Percentiles rank a stretch among this genome's conserved stretches.
These are phyloP conservation scores for Sclerotinia trifoliorum DNA, from an alignment of 2,329 filamentous ascomycete species.

Conservation along the genomic window DNA sequence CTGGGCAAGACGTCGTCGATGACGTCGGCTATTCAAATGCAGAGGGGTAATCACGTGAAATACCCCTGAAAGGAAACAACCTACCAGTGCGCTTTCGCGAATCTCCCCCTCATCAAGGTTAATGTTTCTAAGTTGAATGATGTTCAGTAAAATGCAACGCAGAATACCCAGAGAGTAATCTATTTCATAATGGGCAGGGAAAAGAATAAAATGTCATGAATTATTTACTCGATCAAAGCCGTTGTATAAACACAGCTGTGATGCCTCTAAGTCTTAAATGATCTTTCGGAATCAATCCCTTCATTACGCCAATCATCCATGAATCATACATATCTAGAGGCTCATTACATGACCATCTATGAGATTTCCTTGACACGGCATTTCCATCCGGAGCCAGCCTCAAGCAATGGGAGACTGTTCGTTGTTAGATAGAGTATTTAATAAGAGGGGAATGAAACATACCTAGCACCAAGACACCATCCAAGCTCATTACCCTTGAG, in stretches of 20 bases:
- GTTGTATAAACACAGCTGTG: neutral
- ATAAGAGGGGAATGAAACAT: constrained; percentile 42
- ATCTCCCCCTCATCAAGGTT: neutral
- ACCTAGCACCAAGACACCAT: constrained; percentile 97
- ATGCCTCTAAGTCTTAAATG: constrained; percentile 7
- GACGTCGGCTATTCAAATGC: constrained; percentile 4
- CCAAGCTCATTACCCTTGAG: constrained; percentile 95
- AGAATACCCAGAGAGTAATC: no score
- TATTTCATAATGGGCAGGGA: neutral
- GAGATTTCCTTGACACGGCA: constrained; percentile 79
- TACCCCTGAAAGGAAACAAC: neutral
- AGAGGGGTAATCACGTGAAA: constrained; percentile 18
- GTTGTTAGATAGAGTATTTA: constrained; percentile 40
- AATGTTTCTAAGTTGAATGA: neutral
- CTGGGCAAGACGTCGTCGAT: constrained; percentile 14
- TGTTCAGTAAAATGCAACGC: neutral
- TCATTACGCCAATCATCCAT: constrained; percentile 18
- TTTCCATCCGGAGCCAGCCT: constrained; percentile 80
- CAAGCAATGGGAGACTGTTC: constrained; percentile 75
- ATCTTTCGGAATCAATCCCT: constrained; percentile 11
- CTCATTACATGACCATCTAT: constrained; percentile 42
- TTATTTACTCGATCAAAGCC: constrained; percentile 18
- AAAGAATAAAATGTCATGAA: constrained; percentile 10
- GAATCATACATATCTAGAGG: constrained; percentile 18
- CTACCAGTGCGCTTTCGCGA: neutral